Percentiles rank a stretch among this genome's conserved stretches.
phyloP scores from a whole-genome alignment of 2,329 filamentous ascomycete genomes.

The Pseudogymnoascus pannorum region DNA sequence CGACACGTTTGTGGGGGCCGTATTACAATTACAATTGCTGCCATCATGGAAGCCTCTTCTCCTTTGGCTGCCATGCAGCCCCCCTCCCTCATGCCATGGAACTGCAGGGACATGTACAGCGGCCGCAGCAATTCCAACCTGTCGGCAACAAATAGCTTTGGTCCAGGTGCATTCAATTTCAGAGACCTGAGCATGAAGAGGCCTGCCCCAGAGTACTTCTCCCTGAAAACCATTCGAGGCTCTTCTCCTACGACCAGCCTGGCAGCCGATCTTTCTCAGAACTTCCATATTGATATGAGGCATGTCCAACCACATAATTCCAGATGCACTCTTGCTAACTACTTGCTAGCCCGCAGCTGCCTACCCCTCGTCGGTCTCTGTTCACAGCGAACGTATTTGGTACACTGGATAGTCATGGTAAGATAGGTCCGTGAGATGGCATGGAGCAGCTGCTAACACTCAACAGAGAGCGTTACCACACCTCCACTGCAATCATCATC shows the following conservation, averaged over 20 bases:
- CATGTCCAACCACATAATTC: conserved; percentile 38
- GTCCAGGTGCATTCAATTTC: conserved; percentile 65
- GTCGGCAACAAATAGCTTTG: conserved; percentile 48
- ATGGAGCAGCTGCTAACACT: conserved; percentile 28
- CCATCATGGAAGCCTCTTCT: conserved; percentile 82
- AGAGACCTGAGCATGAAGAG: conserved; percentile 66
- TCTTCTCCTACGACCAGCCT: conserved; percentile 88
- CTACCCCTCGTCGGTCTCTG: conserved; percentile 75
- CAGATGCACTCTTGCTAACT: conserved; percentile 31
- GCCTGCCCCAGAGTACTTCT: conserved; percentile 73
- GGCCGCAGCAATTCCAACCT: conserved; percentile 41
- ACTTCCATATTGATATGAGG: conserved; percentile 95
- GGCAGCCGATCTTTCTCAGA: conserved; percentile 90
- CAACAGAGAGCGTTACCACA: conserved; percentile 67
- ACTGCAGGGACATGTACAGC: conserved; percentile 45
- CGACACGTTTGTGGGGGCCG: neutral
- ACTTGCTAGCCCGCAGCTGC: conserved; percentile 63
- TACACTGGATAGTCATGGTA: conserved; percentile 52
- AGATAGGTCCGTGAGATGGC: conserved; percentile 31
- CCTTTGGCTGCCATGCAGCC: conserved; percentile 90
- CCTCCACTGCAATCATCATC: conserved; percentile 81
- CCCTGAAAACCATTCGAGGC: conserved; percentile 65
- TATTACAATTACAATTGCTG: conserved; percentile 9
- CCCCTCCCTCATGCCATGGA: conserved; percentile 57
- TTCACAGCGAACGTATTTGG: conserved; percentile 68